Conservation (phyloP, 176 grass and related monocot species). For the Bonia amplexicaulis region DNA sequence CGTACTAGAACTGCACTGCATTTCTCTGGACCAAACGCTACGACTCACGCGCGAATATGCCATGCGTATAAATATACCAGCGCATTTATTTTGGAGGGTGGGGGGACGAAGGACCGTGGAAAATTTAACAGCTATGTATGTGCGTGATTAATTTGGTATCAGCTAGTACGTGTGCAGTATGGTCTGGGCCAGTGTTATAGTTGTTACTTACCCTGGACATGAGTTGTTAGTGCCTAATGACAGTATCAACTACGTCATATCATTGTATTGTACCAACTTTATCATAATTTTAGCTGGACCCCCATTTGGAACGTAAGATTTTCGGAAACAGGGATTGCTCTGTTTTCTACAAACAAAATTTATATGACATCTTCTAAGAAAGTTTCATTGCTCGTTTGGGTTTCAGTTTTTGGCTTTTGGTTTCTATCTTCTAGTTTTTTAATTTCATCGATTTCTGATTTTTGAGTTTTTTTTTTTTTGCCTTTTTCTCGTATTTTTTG, state of each 20-base stretch:
- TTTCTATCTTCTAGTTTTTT: too few species aligned
- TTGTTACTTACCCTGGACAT: background rate
- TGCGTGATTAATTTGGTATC: background rate
- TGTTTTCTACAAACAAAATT: background rate
- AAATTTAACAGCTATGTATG: background rate
- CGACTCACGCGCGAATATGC: too few species aligned
- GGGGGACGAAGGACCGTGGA: too few species aligned
- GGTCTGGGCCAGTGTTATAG: background rate
- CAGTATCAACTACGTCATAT: background rate
- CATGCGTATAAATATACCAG: too few species aligned
- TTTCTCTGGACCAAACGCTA: background rate
- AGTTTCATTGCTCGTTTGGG: too few species aligned
- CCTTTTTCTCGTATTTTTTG: too few species aligned
- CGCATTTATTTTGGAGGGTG: background rate
- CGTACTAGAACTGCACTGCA: background rate
- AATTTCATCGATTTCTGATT: too few species aligned
- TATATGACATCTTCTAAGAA: too few species aligned
- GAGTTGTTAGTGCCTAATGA: background rate
- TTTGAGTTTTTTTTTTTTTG: too few species aligned
- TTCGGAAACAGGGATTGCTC: background rate
- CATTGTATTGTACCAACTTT: background rate
- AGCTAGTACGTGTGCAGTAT: background rate
- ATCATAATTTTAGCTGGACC: too few species aligned
- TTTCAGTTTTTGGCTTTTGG: too few species aligned
- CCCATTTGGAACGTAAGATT: background rate